Conservation (phyloP, 2,329 filamentous ascomycete species). For the Neoscytalidium dimidiatum region DNA sequence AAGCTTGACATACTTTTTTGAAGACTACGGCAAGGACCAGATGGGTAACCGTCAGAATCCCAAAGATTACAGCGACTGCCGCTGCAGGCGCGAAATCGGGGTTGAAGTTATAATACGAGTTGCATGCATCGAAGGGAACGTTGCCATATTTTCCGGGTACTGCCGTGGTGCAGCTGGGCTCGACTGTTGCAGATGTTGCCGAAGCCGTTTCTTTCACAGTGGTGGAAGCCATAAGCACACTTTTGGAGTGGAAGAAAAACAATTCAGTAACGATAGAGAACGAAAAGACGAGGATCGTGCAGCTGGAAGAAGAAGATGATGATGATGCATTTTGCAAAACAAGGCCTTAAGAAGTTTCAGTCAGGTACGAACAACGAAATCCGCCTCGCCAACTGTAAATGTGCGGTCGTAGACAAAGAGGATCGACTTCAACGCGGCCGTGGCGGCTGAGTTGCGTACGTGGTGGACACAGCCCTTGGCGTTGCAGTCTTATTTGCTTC, state of each 20-base stretch:
- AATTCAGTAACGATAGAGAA: too few species aligned
- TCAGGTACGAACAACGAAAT: neutral
- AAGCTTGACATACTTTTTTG: constrained; percentile 19
- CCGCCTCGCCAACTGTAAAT: neutral
- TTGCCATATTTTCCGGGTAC: constrained; percentile 29
- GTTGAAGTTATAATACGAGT: constrained; percentile 29
- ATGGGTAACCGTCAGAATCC: constrained; percentile 28
- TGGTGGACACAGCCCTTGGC: neutral
- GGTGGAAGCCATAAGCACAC: neutral
- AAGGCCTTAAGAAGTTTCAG: neutral
- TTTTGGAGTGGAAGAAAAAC: too few species aligned
- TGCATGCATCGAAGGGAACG: constrained; percentile 30
- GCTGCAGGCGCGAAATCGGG: constrained; percentile 30
- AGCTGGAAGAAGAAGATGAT: too few species aligned
- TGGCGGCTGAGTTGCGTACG: constrained; percentile 3
- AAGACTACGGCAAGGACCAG: constrained; percentile 26
- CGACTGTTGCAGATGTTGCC: neutral
- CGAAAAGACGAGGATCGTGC: too few species aligned
- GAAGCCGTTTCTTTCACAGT: constrained; percentile 22
- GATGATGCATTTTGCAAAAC: neutral
- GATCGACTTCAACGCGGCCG: neutral
- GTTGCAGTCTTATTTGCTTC: neutral
- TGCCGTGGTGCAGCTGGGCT: constrained; percentile 26
- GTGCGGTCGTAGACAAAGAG: neutral
- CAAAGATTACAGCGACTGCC: constrained; percentile 29